Evolutionary conservation across 1,139 yeast species (phyloP).

Genomic region (Pichia terricola): DNA sequence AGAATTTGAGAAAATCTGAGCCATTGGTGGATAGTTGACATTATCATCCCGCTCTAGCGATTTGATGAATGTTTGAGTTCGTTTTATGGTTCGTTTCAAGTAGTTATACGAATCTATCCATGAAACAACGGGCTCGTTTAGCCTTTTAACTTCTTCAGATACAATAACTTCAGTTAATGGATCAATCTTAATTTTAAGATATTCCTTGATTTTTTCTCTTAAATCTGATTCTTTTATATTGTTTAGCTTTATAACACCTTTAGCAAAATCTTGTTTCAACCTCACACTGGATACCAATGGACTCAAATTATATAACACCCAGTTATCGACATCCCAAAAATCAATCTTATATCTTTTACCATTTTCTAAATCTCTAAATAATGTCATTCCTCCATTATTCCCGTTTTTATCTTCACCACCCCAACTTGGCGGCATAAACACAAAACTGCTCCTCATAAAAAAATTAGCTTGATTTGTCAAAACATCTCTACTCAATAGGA

Average conservation of each 20-base stretch:
- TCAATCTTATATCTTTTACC: constrained; percentile 47
- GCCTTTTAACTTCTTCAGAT: constrained; percentile 9
- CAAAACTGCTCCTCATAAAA: constrained; percentile 77
- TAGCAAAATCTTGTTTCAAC: constrained; percentile 6
- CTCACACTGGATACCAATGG: constrained; percentile 45
- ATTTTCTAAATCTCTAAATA: constrained; percentile 44
- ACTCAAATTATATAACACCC: constrained; percentile 69
- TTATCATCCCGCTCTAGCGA: constrained; percentile 47
- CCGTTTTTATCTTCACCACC: constrained; percentile 11
- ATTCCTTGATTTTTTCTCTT: constrained; percentile 13
- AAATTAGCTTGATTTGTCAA: constrained; percentile 76
- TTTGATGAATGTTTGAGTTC: constrained; percentile 49
- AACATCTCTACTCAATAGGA: constrained; percentile 62
- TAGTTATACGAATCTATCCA: constrained; percentile 60
- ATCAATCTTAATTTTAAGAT: constrained; percentile 9
- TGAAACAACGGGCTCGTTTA: constrained; percentile 23
- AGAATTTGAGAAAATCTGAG: constrained; percentile 65
- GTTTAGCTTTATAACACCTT: constrained; percentile 2
- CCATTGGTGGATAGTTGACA: constrained; percentile 68
- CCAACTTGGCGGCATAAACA: constrained; percentile 66
- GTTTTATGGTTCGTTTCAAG: constrained; percentile 47
- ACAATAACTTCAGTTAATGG: constrained; percentile 15
- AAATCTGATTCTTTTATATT: constrained; percentile 4
- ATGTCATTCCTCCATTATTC: constrained; percentile 40
- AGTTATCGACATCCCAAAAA: constrained; percentile 67